Conservation (phyloP, 495 filamentous ascomycete genomes). For the Penicillium tannophilum region DNA sequence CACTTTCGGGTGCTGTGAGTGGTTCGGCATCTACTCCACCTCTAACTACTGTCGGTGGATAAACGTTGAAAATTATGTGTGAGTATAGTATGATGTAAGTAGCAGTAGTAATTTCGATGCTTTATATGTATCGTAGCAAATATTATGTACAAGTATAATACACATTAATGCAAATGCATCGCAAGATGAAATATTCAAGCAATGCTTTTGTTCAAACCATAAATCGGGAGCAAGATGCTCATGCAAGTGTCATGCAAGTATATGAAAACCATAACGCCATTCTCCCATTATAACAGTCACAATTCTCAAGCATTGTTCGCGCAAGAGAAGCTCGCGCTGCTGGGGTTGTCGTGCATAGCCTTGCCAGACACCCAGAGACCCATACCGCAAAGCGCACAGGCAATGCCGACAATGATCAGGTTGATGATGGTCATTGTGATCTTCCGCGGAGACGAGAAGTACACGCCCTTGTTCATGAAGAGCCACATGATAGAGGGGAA, state of each 20-base stretch:
- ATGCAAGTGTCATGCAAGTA: background rate
- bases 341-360: conserved; percentile 41
- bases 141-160: background rate
- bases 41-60: too few relatives aligned
- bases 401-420: conserved; percentile 31
- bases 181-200: background rate
- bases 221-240: background rate
- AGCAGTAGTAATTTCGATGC: background rate
- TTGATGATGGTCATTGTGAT: conserved; percentile 37
- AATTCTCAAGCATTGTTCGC: conserved; percentile 23
- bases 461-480: conserved; percentile 37
- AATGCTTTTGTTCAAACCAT: background rate
- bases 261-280: conserved; percentile 1
- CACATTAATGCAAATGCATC: background rate
- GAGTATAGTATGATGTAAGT: background rate
- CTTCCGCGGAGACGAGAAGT: conserved; percentile 25
- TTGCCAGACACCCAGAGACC: conserved; percentile 44
- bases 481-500: conserved; percentile 43
- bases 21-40: too few relatives aligned
- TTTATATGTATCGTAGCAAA: background rate
- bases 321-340: conserved; percentile 36
- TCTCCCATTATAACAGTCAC: background rate
- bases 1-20: too few relatives aligned
- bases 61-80: background rate
- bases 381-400: conserved; percentile 32